Evolutionary conservation across 768 basidiomycete species (phyloP).

Genomic region (Kwoniella mangroviensis): DNA sequence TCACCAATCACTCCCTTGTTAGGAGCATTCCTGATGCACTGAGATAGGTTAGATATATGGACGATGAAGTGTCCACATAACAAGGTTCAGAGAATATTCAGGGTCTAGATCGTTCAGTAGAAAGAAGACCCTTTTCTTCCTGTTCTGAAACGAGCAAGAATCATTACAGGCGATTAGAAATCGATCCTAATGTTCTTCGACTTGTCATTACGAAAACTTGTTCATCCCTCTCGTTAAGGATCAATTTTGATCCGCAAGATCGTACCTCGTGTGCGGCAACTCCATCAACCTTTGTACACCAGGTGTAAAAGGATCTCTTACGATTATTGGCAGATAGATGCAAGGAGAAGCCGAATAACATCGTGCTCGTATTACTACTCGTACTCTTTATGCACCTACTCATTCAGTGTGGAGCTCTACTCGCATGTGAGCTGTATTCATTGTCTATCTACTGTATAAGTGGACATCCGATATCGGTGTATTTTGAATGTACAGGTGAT

Average conservation of each 20-base stretch:
- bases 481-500: neutral
- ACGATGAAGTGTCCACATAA: neutral
- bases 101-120: neutral
- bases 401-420: neutral
- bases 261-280: neutral
- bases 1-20: neutral
- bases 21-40: neutral
- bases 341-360: neutral
- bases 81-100: neutral
- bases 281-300: neutral
- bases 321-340: neutral
- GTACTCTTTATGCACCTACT: neutral
- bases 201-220: neutral
- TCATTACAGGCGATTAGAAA: neutral
- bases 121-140: neutral
- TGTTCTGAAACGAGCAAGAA: neutral
- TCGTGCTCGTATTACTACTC: neutral
- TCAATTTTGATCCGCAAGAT: neutral
- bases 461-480: constrained; percentile 8
- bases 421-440: neutral
- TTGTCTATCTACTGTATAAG: neutral
- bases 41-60: neutral
- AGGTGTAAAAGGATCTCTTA: neutral
- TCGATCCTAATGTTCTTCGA: neutral
- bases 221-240: neutral